Conservation (phyloP, 305 asterid genomes). For the Solanum hybrid region DNA sequence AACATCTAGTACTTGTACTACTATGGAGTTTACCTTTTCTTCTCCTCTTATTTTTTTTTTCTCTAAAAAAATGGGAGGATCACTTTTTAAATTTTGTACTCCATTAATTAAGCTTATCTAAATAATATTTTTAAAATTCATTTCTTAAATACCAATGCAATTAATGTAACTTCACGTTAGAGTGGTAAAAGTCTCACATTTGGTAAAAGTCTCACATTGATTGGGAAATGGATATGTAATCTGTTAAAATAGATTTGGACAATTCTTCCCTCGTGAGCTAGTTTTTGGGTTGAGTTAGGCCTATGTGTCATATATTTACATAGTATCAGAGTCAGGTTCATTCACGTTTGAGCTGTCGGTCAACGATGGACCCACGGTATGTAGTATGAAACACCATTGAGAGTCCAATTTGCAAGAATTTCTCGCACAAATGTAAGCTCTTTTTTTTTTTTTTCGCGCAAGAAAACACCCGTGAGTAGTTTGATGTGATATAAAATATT, state of each 20-base stretch:
- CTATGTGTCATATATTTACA: no score
- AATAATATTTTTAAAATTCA: not conserved
- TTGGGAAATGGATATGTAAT: rapidly evolving
- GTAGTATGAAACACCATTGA: not conserved
- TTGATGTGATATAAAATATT: not conserved
- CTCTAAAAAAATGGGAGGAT: not conserved
- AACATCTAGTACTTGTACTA: not conserved
- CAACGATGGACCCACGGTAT: not conserved
- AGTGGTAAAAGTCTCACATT: no score
- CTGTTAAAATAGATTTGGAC: no score
- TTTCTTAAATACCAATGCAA: not conserved
- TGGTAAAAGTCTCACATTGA: not conserved
- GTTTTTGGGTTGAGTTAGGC: not conserved
- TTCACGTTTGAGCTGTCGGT: not conserved
- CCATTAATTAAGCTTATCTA: not conserved
- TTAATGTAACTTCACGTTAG: not conserved
- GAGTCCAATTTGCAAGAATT: not conserved
- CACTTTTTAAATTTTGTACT: not conserved
- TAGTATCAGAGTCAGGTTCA: no score
- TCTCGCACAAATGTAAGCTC: not conserved
- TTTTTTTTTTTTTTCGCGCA: not conserved
- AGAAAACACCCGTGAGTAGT: not conserved
- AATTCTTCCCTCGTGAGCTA: not conserved
- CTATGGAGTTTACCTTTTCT: not conserved
- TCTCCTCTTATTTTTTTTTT: not conserved